phyloP scores from a whole-genome alignment of 257 asterid genomes.

The Primulina tabacum region DNA sequence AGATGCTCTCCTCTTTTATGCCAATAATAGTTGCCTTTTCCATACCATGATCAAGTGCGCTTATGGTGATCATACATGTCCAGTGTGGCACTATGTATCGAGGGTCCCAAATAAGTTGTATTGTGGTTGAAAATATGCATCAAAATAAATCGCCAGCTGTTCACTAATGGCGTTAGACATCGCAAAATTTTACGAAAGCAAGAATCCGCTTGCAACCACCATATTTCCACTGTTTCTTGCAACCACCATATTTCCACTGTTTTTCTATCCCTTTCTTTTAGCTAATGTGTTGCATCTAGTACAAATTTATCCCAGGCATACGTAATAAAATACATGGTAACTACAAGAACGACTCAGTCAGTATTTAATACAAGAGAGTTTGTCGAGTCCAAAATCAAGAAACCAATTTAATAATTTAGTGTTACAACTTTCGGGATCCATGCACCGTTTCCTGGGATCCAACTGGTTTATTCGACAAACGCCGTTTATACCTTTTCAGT shows the following conservation, averaged over 20 bases:
- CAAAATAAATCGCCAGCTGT: not conserved
- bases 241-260: not conserved
- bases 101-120: too few species aligned
- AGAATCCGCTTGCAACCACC: not conserved
- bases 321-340: not conserved
- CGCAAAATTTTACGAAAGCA: not conserved
- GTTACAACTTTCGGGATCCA: constrained; percentile 32
- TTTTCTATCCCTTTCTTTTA: not conserved
- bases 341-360: not conserved
- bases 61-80: too few species aligned
- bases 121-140: not conserved
- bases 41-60: too few species aligned
- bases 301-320: not conserved
- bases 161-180: not conserved
- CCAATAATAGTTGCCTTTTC: too few species aligned
- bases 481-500: constrained; percentile 87
- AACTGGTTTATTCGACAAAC: constrained; percentile 62
- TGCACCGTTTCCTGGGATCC: constrained; percentile 40
- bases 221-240: not conserved
- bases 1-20: too few species aligned
- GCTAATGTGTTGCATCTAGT: not conserved
- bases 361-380: not conserved
- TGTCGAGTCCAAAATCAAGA: not conserved
- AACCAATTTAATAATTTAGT: constrained; percentile 7
- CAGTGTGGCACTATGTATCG: too few species aligned